These are phyloP conservation scores for Suhomyces atakaporum DNA, from an alignment of 1,139 yeast genomes.

Conservation along the genomic window DNA sequence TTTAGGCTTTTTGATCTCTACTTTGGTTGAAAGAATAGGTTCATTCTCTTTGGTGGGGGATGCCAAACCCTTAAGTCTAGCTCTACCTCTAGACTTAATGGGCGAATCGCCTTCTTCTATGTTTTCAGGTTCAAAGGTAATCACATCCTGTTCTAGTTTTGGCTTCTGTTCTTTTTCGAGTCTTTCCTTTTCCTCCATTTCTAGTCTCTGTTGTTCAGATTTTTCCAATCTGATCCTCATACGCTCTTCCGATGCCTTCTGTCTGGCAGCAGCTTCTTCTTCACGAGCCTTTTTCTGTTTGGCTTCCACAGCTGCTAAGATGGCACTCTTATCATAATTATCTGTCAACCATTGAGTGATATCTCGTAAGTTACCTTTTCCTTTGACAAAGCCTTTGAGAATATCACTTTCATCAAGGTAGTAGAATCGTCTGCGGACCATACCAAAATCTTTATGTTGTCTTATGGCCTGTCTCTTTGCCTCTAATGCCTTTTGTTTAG, in stretches of 20 bases:
- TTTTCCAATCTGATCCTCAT: slow-evolving; percentile 19
- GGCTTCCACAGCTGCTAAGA: slow-evolving; percentile 29
- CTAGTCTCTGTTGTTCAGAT: slow-evolving; percentile 16
- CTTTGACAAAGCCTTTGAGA: slow-evolving; percentile 61
- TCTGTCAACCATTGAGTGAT: slow-evolving; percentile 53
- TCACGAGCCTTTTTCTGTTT: slow-evolving; percentile 14
- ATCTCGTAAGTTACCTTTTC: slow-evolving; percentile 56
- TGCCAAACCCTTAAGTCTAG: slow-evolving; percentile 25
- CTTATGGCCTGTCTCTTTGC: slow-evolving; percentile 42
- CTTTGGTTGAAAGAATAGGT: slow-evolving; percentile 50
- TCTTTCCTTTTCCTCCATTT: slow-evolving; percentile 12
- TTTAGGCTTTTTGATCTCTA: slow-evolving; percentile 54
- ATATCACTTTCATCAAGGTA: slow-evolving; percentile 52
- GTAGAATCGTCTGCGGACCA: slow-evolving; percentile 50
- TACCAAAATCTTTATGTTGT: slow-evolving; percentile 48
- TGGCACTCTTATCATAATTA: slow-evolving; percentile 34
- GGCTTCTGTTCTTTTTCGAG: slow-evolving; percentile 17
- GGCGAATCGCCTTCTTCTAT: slow-evolving; percentile 38
- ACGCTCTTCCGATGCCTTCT: slow-evolving; percentile 19
- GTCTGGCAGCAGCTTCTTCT: slow-evolving; percentile 12
- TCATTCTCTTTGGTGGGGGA: slow-evolving; percentile 12
- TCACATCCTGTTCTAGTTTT: slow-evolving; percentile 2
- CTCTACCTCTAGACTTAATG: slow-evolving; percentile 35
- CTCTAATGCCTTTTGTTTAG: slow-evolving; percentile 33
- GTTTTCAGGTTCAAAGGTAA: not conserved